Evolutionary conservation across 768 basidiomycete species (phyloP).

Genomic region (Cyclocybe cylindracea): DNA sequence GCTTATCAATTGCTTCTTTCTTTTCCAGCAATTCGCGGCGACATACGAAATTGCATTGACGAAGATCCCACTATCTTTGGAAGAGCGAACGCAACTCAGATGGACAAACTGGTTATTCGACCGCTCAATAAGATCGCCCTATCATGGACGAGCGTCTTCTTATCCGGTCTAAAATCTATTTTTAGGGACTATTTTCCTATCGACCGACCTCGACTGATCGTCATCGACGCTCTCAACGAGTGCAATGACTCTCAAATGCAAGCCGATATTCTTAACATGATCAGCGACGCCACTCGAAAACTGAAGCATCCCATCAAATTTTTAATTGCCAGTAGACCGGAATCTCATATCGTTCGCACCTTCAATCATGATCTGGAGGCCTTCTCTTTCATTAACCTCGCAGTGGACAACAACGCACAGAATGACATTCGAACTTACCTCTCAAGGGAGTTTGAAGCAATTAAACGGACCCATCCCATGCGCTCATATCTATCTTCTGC

Average conservation of each 20-base stretch:
- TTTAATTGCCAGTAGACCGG: constrained; percentile 20
- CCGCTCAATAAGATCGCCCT: constrained; percentile 3
- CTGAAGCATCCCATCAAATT: constrained; percentile 11
- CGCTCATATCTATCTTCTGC: neutral
- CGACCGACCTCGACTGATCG: constrained; percentile 12
- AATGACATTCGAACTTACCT: constrained; percentile 13
- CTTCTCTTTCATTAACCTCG: constrained; percentile 2
- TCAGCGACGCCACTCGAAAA: constrained; percentile 1
- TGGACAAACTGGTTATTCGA: constrained; percentile 10
- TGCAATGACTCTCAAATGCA: constrained; percentile 12
- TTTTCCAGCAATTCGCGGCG: constrained; percentile 2
- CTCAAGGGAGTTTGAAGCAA: constrained; percentile 6
- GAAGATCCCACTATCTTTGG: constrained; percentile 12
- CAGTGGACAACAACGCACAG: constrained; percentile 9
- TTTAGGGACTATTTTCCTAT: neutral
- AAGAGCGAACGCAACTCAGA: constrained; percentile 5
- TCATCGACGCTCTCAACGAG: constrained; percentile 25
- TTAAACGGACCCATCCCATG: constrained; percentile 9
- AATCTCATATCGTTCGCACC: constrained; percentile 12
- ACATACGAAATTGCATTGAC: constrained; percentile 7
- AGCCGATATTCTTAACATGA: constrained; percentile 7
- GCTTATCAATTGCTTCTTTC: constrained; percentile 14
- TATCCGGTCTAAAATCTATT: neutral
- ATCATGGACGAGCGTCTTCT: neutral
- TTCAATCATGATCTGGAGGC: constrained; percentile 10